Evolutionary conservation across 805 yeast genomes (phyloP).

Genomic region (Wickerhamiella parazyma): DNA sequence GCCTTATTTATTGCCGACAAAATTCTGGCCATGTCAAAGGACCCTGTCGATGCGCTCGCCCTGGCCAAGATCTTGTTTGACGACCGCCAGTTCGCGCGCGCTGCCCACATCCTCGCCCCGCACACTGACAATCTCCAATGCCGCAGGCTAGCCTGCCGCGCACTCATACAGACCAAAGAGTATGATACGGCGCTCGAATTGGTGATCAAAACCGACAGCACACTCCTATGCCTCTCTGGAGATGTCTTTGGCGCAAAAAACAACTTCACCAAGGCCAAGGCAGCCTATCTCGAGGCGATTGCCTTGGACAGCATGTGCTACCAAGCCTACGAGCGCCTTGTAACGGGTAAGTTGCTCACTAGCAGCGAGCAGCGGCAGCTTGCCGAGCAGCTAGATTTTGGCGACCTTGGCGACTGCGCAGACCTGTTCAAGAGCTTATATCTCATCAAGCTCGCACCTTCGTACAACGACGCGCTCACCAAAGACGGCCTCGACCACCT

Average conservation of each 20-base stretch:
- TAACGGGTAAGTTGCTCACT: conserved; percentile 56
- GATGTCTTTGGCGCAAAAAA: conserved; percentile 68
- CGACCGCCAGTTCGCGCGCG: conserved; percentile 65
- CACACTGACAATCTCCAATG: conserved; percentile 52
- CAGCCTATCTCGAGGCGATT: conserved; percentile 75
- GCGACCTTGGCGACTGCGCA: conserved; percentile 58
- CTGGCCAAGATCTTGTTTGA: conserved; percentile 77
- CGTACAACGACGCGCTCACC: conserved; percentile 46
- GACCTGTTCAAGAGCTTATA: conserved; percentile 70
- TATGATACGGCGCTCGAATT: conserved; percentile 85
- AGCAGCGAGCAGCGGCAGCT: conserved; percentile 48
- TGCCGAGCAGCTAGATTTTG: conserved; percentile 47
- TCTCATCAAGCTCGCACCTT: conserved; percentile 40
- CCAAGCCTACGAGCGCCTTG: conserved; percentile 78
- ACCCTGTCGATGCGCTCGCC: conserved; percentile 93
- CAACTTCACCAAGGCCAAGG: conserved; percentile 74
- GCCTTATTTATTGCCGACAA: conserved; percentile 91
- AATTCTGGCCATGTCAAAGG: conserved; percentile 64
- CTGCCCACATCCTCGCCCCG: conserved; percentile 52
- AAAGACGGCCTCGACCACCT: conserved; percentile 55
- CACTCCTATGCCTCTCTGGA: conserved; percentile 70
- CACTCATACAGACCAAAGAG: conserved; percentile 31
- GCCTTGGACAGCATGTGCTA: conserved; percentile 79
- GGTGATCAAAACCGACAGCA: conserved; percentile 68
- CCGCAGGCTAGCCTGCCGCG: conserved; percentile 64